Conservation (phyloP, 2,329 filamentous ascomycete genomes). For the Stachybotrys elegans region DNA sequence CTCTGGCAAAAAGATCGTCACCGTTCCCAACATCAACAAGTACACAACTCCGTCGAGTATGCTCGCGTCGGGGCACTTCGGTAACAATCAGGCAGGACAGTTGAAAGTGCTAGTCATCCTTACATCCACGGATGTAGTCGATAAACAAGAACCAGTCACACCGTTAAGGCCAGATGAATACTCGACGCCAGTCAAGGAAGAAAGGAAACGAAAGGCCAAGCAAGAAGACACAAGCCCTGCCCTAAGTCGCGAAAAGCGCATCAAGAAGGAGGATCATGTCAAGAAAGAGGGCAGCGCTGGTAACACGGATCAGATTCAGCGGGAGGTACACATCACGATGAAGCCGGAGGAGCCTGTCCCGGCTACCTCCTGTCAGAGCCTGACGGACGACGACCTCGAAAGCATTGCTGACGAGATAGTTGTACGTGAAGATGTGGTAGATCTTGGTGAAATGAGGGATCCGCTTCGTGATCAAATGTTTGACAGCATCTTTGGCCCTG, state of each 20-base stretch:
- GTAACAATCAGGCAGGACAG: neutral
- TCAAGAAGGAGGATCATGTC: neutral
- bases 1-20: conserved; percentile 1
- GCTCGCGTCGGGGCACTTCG: conserved; percentile 1
- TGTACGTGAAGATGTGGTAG: conserved; percentile 2
- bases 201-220: conserved; percentile 2
- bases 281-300: conserved; percentile 3
- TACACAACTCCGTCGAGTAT: conserved; percentile 1
- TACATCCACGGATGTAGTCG: conserved; percentile 2
- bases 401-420: conserved; percentile 1
- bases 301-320: neutral
- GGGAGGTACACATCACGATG: conserved; percentile 1
- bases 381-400: conserved; percentile 1
- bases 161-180: conserved; percentile 1
- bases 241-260: neutral
- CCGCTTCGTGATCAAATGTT: conserved; percentile 2
- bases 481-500: conserved; percentile 1
- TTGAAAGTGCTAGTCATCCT: conserved; percentile 2
- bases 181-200: conserved; percentile 1
- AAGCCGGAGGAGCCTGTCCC: conserved; percentile 1
- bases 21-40: conserved; percentile 1
- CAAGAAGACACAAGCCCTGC: conserved; percentile 2
- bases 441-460: neutral
- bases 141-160: conserved; percentile 2
- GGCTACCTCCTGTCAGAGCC: conserved; percentile 1